A percentile compares a stretch with the other conserved stretches of the same genome.
phyloP scores from a whole-genome alignment of 768 basidiomycete species.

The Tylopilus rubrobrunneus region DNA sequence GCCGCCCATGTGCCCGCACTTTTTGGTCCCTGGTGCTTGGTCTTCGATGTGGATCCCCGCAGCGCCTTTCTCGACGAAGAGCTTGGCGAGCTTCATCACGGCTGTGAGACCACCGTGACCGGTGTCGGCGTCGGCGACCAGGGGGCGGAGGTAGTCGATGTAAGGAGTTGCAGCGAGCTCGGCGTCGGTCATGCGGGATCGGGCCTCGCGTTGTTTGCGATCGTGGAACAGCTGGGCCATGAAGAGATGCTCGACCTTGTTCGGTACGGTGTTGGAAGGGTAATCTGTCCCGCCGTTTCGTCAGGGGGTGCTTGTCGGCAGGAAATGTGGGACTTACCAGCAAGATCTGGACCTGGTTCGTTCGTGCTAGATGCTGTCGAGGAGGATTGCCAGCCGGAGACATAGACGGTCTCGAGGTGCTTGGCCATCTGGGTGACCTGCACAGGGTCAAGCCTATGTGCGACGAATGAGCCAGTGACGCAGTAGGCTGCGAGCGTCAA shows the following conservation, averaged over 20 bases:
- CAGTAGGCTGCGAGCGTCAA: too few relatives aligned
- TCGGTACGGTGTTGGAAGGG: constrained; percentile 97
- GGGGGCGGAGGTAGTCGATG: constrained; percentile 89
- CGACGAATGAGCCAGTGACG: constrained; percentile 21
- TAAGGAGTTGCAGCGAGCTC: constrained; percentile 66
- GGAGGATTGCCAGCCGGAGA: constrained; percentile 94
- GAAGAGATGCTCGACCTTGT: constrained; percentile 98
- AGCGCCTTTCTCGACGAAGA: constrained; percentile 98
- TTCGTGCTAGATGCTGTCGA: constrained; percentile 92
- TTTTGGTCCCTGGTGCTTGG: constrained; percentile 97
- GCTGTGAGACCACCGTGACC: constrained; percentile 98
- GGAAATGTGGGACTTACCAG: constrained; percentile 49
- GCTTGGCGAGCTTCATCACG: constrained; percentile 96
- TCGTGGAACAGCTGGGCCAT: constrained; percentile 99
- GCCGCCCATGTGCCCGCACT: constrained; percentile 91
- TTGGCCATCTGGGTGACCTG: constrained; percentile 99
- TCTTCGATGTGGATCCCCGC: constrained; percentile 98
- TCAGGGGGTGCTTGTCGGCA: neutral
- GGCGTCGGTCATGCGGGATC: constrained; percentile 63
- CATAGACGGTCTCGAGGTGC: constrained; percentile 97
- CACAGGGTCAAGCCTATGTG: constrained; percentile 86
- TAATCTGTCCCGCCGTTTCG: constrained; percentile 56
- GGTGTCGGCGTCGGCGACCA: constrained; percentile 97
- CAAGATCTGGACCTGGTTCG: constrained; percentile 98
- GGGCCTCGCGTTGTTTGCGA: constrained; percentile 87